Evolutionary conservation across 345 rosid genomes (phyloP), one percentile per base, ranked within the genome.

Genomic region (Eutrema yunnanense): DNA sequence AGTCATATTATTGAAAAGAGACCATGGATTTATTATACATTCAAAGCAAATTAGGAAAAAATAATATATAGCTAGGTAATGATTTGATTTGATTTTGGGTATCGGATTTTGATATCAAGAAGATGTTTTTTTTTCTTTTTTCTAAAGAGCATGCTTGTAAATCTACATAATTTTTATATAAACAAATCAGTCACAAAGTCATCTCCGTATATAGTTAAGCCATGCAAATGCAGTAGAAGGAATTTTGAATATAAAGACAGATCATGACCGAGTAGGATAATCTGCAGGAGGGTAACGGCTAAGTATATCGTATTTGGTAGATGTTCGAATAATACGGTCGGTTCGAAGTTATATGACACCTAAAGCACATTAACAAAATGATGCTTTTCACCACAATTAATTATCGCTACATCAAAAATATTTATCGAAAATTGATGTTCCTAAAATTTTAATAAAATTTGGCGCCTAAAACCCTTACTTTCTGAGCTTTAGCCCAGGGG

Each of bases 71-170:
- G 26, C 26, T 36, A 65, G 77, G 43, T 57, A 37, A 73, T 44
- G n/a, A 58, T 49, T 73, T 57, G 37, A 65, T 73, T 55, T 73
- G 8, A 38, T 73, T 32, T 73, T 47, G 77, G 58, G 36, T 47
- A 73, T 36, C 57, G 2, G 33, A 54, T 19, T 63, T 72, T 34
- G 19, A 62, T 73, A 73, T 55, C 26, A 47, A 46, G 30, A 50
- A 16, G 5, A 33, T 44, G 6, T 8, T 69, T 46, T 69, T 46
- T 69, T 4, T 46, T 69, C 3, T 30, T 32, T 7, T 33, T 22
- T 37, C 37, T 2, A 54, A 22, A 29, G 57, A 38, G 27, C 65
- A 27, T 57, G 59, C 32, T 40, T 73, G 53, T 65, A 49, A 32
- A 58, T 73, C 42, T 53, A 48, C 34, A 47, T 33, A 38, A 16